Percentiles rank a stretch among this genome's conserved stretches.
phyloP scores from a whole-genome alignment of 176 grass and related monocot genomes.

The Juncus inflexus region DNA sequence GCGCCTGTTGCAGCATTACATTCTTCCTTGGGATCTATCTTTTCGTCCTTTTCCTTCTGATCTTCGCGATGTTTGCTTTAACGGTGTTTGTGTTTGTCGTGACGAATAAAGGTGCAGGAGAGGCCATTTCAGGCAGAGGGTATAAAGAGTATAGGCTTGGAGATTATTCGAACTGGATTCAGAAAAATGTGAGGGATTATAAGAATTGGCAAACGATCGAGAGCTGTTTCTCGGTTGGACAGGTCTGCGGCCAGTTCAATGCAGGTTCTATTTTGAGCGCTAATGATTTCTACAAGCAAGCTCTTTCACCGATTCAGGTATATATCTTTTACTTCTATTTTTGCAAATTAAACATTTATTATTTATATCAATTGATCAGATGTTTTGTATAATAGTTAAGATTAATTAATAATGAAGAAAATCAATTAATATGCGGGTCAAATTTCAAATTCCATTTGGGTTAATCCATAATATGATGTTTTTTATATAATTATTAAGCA shows the following conservation, averaged over 20 bases:
- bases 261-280: slow-evolving; percentile 27
- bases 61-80: slow-evolving; percentile 54
- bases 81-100: slow-evolving; percentile 44
- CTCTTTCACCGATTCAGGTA: slow-evolving; percentile 68
- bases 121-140: slow-evolving; percentile 34
- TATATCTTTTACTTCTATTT: neutral
- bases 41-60: slow-evolving; percentile 37
- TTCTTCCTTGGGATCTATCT: slow-evolving; percentile 63
- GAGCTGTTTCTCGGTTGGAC: slow-evolving; percentile 50
- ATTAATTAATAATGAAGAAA: neutral
- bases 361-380: too few species aligned
- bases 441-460: neutral
- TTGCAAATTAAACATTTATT: neutral
- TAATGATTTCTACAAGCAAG: slow-evolving; percentile 44
- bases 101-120: slow-evolving; percentile 49
- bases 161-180: slow-evolving; percentile 72
- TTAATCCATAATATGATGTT: neutral
- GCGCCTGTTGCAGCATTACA: slow-evolving; percentile 43
- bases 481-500: too few species aligned
- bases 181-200: slow-evolving; percentile 37
- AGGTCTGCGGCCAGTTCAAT: slow-evolving; percentile 38
- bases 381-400: neutral
- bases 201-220: slow-evolving; percentile 46
- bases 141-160: slow-evolving; percentile 51
- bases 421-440: neutral